Conservation (phyloP, 1,284 basidiomycete genomes). For the Ganoderma multipileum region DNA sequence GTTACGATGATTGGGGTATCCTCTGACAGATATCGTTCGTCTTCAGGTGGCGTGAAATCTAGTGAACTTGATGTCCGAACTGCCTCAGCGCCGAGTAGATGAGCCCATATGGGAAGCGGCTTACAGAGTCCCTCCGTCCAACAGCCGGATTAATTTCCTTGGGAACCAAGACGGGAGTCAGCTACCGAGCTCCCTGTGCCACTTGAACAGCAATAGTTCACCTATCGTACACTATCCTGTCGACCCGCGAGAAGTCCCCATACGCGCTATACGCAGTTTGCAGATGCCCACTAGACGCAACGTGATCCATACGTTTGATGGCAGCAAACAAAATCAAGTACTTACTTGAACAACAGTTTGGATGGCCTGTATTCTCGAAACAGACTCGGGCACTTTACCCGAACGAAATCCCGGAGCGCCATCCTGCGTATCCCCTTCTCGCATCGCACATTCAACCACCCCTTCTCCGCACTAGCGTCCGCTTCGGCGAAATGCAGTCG, state of each 20-base stretch:
- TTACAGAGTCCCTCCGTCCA: conserved; percentile 75
- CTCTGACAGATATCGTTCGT: conserved; percentile 56
- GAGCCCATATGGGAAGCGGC: conserved; percentile 24
- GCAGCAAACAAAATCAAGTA: not conserved
- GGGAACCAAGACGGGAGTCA: not conserved
- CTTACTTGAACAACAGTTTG: conserved; percentile 75
- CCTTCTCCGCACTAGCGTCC: not conserved
- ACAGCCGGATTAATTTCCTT: conserved; percentile 61
- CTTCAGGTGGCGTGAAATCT: conserved; percentile 68
- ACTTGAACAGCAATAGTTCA: conserved; percentile 30
- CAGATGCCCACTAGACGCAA: conserved; percentile 62
- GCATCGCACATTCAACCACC: not conserved
- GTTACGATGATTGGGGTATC: conserved; percentile 84
- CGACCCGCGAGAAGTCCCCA: conserved; percentile 74
- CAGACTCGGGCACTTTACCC: conserved; percentile 63
- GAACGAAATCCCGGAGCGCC: conserved; percentile 60
- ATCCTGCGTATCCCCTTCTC: conserved; percentile 37
- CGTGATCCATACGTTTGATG: not conserved
- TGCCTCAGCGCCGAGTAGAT: not conserved
- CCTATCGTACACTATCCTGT: conserved; percentile 75
- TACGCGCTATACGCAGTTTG: conserved; percentile 73
- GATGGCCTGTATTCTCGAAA: conserved; percentile 58
- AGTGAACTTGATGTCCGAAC: conserved; percentile 56
- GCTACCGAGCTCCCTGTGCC: not conserved
- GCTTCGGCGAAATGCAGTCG: not conserved